Evolutionary conservation across 2,329 filamentous ascomycete genomes (phyloP), one percentile per base, ranked within the genome.

Genomic region (Volutella citrinella): DNA sequence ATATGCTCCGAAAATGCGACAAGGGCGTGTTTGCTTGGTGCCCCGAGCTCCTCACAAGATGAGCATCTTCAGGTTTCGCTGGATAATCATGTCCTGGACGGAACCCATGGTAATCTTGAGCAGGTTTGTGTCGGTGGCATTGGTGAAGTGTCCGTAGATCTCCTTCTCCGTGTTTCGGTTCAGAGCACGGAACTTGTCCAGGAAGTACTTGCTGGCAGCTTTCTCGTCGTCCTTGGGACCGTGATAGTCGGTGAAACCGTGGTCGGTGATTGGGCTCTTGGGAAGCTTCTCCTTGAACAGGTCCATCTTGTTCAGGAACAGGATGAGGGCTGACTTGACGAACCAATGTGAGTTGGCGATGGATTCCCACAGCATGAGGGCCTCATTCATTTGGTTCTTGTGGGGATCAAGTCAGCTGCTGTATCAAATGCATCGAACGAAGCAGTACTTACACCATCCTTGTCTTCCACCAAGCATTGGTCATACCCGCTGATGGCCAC

Each of bases 401-500:
- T 30, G 7, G 13, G 17, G 20, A 22, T 6, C n/a, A 13, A 30
- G 35, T 49, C 26, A 51, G 42, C 27, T 18, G 38, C 31, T 21
- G 14, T 12, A 22, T 20, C 15, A 21, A 16, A 7, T 14, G 10
- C 12, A 21, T 34, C 14, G 25, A 16, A 9, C 19, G 19, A 29
- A 31, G 15, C 15, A 11, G 25, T 46, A 43, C 87, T 69, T 73
- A 95, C 89, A 45, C 90, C 90, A 60, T 95, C 93, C 64, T 95
- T 90, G 61, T 97, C 91, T 66, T 97, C 91, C 5, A 96, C 88
- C 30, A 97, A 69, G 55, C 90, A 95, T 63, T 97, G 93, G 58
- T 97, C 91, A 61, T 96, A 97, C 40, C 91, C 91, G 46, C 89
- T 95, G 51, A 97, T 90, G 29, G 91, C 90, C 32, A 95, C 91